phyloP scores from a whole-genome alignment of 768 basidiomycete species.

The Gloeostereum incarnatum region DNA sequence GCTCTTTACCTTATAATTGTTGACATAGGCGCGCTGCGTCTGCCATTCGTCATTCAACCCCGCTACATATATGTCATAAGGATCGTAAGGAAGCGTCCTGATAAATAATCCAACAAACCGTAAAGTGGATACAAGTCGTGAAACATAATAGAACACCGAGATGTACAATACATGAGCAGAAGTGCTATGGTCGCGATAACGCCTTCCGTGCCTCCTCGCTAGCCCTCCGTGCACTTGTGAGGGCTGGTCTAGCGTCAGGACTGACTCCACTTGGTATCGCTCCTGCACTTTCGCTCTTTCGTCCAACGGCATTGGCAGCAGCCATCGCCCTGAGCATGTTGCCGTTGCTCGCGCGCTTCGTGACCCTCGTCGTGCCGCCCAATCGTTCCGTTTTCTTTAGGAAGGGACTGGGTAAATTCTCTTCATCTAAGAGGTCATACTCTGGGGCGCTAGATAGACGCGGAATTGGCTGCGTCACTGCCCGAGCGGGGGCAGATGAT shows the following conservation, averaged over 20 bases:
- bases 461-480: conserved; percentile 10
- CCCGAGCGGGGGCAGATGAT: conserved; percentile 9
- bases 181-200: conserved; percentile 16
- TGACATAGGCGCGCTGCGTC: too few species aligned
- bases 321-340: conserved; percentile 53
- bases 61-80: too few species aligned
- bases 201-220: conserved; percentile 44
- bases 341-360: conserved; percentile 40
- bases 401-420: conserved; percentile 82
- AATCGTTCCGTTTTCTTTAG: conserved; percentile 42
- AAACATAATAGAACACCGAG: too few species aligned
- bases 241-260: conserved; percentile 24
- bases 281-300: conserved; percentile 12
- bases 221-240: conserved; percentile 37
- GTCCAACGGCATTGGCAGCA: conserved; percentile 39
- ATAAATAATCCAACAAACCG: too few species aligned
- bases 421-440: conserved; percentile 71
- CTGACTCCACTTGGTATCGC: conserved; percentile 5
- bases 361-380: conserved; percentile 10
- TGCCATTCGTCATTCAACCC: too few species aligned
- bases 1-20: too few species aligned
- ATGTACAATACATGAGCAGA: too few species aligned
- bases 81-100: too few species aligned
- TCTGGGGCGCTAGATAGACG: conserved; percentile 18
- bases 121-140: too few species aligned